Evolutionary conservation across 176 grass and related monocot species (phyloP).

Genomic region (Carex myosuroides): DNA sequence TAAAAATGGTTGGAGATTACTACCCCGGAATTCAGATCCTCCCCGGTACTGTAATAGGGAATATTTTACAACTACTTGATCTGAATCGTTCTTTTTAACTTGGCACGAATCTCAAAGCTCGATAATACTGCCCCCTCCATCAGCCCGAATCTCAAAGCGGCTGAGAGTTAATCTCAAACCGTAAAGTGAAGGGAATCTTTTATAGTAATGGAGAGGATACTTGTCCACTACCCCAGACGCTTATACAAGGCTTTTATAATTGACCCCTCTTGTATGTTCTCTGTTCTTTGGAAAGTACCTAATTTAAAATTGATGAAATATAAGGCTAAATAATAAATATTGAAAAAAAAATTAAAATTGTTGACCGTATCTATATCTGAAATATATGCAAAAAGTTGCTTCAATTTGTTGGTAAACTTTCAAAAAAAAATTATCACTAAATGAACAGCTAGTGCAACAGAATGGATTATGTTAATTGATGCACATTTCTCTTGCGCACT

Average conservation of each 20-base stretch:
- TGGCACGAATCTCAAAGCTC: too few species aligned
- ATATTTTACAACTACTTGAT: too few species aligned
- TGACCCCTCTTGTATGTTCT: constrained; percentile 86
- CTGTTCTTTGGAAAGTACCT: constrained; percentile 88
- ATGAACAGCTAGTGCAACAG: neutral
- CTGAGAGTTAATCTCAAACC: too few species aligned
- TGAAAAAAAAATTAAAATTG: neutral
- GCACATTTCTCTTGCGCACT: too few species aligned
- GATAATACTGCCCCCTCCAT: too few species aligned
- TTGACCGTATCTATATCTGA: neutral
- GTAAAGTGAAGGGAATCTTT: too few species aligned
- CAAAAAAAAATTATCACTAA: neutral
- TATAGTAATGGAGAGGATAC: too few species aligned
- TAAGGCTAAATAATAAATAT: neutral
- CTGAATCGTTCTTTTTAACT: too few species aligned
- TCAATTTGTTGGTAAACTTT: neutral
- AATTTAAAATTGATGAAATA: neutral
- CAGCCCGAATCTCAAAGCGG: too few species aligned
- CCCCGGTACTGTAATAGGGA: too few species aligned
- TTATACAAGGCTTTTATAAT: constrained; percentile 92
- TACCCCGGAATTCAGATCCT: too few species aligned
- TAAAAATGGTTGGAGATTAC: constrained; percentile 93
- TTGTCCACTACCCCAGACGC: constrained; percentile 82
- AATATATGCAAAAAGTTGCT: neutral
- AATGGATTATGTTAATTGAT: too few species aligned